These are phyloP conservation scores for Ciborinia camelliae DNA, from an alignment of 2,329 filamentous ascomycete genomes.

Conservation along the genomic window DNA sequence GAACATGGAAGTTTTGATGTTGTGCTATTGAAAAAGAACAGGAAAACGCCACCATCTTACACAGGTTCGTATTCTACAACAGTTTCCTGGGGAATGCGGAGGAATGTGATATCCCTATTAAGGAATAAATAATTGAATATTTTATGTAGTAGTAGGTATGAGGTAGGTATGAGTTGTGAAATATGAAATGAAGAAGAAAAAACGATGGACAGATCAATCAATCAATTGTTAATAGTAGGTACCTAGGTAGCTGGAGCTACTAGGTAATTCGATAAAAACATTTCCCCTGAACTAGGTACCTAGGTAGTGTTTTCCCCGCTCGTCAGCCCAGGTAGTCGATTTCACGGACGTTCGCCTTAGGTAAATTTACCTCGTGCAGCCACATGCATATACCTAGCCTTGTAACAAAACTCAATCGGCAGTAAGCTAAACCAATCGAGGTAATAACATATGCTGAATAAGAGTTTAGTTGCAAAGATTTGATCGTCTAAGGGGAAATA, in stretches of 20 bases:
- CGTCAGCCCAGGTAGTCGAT: too few species aligned
- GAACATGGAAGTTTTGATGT: too few species aligned
- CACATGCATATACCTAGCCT: too few species aligned
- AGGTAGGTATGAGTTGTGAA: too few species aligned
- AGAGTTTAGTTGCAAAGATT: neutral
- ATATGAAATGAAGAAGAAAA: neutral
- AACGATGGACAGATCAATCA: neutral
- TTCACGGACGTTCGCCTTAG: neutral
- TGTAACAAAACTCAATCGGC: too few species aligned
- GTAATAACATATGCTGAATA: neutral
- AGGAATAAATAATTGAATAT: neutral
- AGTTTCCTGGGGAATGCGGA: neutral
- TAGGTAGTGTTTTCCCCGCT: neutral
- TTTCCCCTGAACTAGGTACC: neutral
- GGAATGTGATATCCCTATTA: neutral
- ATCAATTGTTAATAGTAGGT: constrained; percentile 6
- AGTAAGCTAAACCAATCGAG: neutral
- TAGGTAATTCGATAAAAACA: neutral
- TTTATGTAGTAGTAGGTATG: too few species aligned
- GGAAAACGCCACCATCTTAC: constrained; percentile 7
- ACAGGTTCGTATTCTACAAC: neutral
- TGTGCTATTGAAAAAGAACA: too few species aligned
- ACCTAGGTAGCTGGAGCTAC: too few species aligned
- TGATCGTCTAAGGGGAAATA: neutral
- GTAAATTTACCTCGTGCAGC: too few species aligned